Evolutionary conservation across 345 rosid species (phyloP).

Genomic region (Angophora floribunda): DNA sequence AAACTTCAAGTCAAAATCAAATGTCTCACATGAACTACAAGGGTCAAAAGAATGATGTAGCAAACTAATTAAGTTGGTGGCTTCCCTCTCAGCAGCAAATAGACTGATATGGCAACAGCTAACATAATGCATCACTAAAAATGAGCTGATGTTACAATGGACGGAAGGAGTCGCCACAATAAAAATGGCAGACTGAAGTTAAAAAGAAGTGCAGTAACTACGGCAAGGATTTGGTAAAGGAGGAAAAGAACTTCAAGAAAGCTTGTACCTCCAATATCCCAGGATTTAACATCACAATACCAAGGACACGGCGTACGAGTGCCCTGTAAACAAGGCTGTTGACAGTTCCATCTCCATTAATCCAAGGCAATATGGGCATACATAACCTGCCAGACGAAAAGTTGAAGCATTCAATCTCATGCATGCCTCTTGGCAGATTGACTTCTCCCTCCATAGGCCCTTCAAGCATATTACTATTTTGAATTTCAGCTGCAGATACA

Average conservation of each 20-base stretch:
- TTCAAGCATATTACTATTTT: constrained; percentile 16
- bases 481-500: constrained; percentile 10
- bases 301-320: constrained; percentile 74
- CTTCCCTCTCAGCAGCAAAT: not conserved
- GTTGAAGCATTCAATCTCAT: constrained; percentile 3
- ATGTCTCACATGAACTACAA: not conserved
- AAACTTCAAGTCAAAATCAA: not conserved
- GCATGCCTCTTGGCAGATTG: constrained; percentile 5
- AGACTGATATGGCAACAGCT: not conserved
- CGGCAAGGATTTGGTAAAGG: not conserved
- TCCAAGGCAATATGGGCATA: constrained; percentile 79
- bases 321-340: constrained; percentile 62
- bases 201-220: not conserved
- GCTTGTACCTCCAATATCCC: constrained; percentile 73
- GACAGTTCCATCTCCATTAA: constrained; percentile 80
- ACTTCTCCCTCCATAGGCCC: constrained; percentile 8
- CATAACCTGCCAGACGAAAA: constrained; percentile 18
- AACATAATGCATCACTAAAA: not conserved
- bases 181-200: not conserved
- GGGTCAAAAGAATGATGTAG: not conserved
- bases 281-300: constrained; percentile 83
- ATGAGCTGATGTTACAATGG: not conserved
- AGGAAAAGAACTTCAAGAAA: not conserved
- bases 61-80: not conserved
- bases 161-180: not conserved